Conservation (phyloP, 768 basidiomycete species). For the Leucosporidium creatinivorum region DNA sequence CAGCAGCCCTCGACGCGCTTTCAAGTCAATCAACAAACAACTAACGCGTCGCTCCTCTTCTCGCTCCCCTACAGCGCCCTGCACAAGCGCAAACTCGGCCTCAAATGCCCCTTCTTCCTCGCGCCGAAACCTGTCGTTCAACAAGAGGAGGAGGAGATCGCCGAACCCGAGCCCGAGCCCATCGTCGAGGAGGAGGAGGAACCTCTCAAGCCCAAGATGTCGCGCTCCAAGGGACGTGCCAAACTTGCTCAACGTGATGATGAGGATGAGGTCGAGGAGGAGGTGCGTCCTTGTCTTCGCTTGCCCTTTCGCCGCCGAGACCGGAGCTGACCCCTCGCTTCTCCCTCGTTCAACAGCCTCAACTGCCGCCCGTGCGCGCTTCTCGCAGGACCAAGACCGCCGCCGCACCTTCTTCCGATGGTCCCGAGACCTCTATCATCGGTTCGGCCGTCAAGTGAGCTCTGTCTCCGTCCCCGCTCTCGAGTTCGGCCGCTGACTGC, state of each 20-base stretch:
- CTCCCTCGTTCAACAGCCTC: constrained; percentile 11
- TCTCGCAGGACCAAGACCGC: background rate
- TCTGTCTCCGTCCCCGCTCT: background rate
- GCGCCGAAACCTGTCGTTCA: constrained; percentile 2
- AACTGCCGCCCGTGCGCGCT: background rate
- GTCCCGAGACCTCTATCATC: background rate
- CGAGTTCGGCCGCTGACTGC: background rate
- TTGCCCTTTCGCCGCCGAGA: background rate
- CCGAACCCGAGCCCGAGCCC: background rate
- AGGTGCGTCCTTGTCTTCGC: background rate
- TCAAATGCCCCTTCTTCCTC: constrained; percentile 27
- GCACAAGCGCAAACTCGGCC: constrained; percentile 20
- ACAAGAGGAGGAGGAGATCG: background rate
- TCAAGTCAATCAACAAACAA: no score
- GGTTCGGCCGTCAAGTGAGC: background rate
- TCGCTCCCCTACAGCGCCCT: background rate
- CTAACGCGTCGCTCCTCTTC: no score
- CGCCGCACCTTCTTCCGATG: background rate
- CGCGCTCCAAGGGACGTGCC: no score
- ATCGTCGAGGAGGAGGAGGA: background rate
- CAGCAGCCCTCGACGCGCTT: no score
- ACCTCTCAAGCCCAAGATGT: constrained; percentile 8
- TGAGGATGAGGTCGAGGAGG: background rate
- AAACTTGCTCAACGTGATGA: background rate
- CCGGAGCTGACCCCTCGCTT: constrained; percentile 2